Evolutionary conservation across 163 green algal species (phyloP), one percentile per base, ranked within the genome.

Genomic region (Botryococcus braunii): DNA sequence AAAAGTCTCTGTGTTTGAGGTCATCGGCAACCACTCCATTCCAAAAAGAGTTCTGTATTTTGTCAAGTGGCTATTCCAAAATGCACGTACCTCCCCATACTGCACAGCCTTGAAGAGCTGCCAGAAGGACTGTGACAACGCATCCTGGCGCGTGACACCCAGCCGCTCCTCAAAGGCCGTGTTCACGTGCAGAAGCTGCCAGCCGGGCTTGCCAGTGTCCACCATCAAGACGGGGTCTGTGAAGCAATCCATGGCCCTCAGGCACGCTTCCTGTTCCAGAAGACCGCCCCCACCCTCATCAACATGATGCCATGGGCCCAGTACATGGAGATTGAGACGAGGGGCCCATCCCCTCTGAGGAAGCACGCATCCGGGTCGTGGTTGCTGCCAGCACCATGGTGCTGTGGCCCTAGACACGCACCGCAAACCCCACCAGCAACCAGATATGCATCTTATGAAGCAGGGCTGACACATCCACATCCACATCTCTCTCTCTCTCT

Each of bases 181-280:
- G 68, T 85, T 87, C 21, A 78, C 65, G 46, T 82, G 80, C 36
- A 85, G 52, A 29, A 85, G 65, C 11, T 59, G 62, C 75, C 78
- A 85, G 41, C 47, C 60, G 2, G 69, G 31, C 2, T n/a, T 23
- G 36, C 65, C 63, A 2, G 61, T 67, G 69, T 88, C 77, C 49
- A 85, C 41, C 13, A 88, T 71, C 13, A 74, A 39, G 32, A 88
- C 71, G 38, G 75, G 79, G 23, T 85, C 69, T n/a, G 79, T 62
- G 36, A 85, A 82, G 68, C 76, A 82, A 31, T 79, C 72, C 35
- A 82, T 40, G 0, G 78, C 66, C 2, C 78, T 72, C 65, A 78
- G n/a, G n/a, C n/a, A n/a, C n/a, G n/a, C n/a, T n/a, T 69, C 32
- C 73, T 49, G 43, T 46, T 48, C 36, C 46, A 37, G 29, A 63